Conservation (phyloP, 2,329 filamentous ascomycete species). For the Trichoderma sp. region DNA sequence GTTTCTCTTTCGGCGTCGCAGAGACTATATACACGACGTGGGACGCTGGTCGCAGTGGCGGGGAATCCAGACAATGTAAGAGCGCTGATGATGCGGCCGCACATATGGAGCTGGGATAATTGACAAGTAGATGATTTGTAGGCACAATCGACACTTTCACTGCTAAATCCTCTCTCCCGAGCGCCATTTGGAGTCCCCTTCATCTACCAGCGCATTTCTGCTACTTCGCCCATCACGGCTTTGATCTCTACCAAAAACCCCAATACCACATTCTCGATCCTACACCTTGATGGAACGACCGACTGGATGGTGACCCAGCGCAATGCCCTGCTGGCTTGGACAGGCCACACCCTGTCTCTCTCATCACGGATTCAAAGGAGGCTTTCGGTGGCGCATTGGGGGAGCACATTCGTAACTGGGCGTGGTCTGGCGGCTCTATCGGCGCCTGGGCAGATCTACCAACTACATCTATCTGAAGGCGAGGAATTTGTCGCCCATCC, state of each 20-base stretch:
- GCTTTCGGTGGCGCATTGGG: conserved; percentile 85
- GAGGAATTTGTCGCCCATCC: conserved; percentile 93
- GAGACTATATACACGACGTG: conserved; percentile 86
- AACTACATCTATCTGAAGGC: conserved; percentile 74
- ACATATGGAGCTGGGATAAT: neutral
- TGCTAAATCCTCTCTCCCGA: conserved; percentile 81
- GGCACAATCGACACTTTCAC: conserved; percentile 85
- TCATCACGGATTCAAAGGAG: conserved; percentile 73
- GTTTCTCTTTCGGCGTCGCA: conserved; percentile 92
- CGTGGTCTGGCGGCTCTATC: conserved; percentile 82
- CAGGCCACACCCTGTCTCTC: conserved; percentile 79
- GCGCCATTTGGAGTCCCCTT: conserved; percentile 86
- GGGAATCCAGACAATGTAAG: conserved; percentile 85
- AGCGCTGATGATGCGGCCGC: neutral
- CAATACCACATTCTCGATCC: conserved; percentile 80
- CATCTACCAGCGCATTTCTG: conserved; percentile 87
- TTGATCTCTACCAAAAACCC: conserved; percentile 86
- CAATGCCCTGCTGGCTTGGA: conserved; percentile 92
- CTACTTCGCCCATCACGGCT: conserved; percentile 83
- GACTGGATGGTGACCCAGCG: conserved; percentile 94
- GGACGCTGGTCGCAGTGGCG: conserved; percentile 85
- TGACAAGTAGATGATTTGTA: conserved; percentile 39
- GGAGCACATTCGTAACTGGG: conserved; percentile 83
- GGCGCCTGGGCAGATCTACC: conserved; percentile 86
- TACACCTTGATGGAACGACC: conserved; percentile 88